These are phyloP conservation scores for Picea sitchensis DNA, from an alignment of 75 land plant species.

Conservation along the genomic window DNA sequence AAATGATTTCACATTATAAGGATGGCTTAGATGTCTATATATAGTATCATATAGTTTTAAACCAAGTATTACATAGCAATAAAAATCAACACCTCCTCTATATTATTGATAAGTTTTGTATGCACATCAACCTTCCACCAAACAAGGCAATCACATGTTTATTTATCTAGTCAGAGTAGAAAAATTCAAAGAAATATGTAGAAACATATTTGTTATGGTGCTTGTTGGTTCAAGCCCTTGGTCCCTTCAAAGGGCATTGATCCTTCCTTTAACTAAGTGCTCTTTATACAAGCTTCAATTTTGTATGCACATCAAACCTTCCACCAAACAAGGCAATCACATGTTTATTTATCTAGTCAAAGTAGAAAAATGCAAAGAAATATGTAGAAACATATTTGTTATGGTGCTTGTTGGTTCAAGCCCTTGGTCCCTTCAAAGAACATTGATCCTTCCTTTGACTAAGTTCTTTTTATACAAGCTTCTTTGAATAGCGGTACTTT, in stretches of 20 bases:
- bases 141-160: not conserved
- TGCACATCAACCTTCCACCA: constrained; percentile 1
- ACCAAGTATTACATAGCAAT: too few species aligned
- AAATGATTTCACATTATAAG: too few species aligned
- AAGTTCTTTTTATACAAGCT: not conserved
- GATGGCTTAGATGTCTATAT: too few species aligned
- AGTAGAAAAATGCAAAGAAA: not conserved
- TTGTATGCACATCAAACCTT: not conserved
- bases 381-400: not conserved
- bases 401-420: not conserved
- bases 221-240: not conserved
- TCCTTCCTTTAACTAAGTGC: not conserved
- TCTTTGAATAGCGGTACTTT: not conserved
- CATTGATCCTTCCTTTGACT: not conserved
- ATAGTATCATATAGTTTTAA: too few species aligned
- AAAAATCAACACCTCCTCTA: too few species aligned
- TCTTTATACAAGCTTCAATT: not conserved
- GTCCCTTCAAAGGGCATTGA: not conserved
- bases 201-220: not conserved
- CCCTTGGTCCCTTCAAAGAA: not conserved
- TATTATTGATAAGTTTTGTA: too few species aligned
- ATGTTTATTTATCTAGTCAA: not conserved
- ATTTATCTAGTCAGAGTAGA: not conserved
- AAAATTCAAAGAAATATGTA: not conserved
- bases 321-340: not conserved